Base-by-base conservation (phyloP, 371 early-diverging fungal species). In the Dinochytrium kinnereticum region DNA sequence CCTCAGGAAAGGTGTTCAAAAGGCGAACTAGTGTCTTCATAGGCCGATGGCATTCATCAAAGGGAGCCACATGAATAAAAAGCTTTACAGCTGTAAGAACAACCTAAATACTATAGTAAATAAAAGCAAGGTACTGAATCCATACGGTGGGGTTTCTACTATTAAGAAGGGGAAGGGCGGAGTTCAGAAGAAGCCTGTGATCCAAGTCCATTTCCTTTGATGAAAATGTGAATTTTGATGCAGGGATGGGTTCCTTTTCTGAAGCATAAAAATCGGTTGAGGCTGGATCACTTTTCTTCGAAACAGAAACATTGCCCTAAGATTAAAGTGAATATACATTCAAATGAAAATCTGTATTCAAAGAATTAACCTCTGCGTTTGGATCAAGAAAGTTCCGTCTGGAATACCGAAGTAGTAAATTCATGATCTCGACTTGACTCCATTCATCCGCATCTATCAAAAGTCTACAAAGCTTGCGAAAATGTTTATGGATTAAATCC, bases 381-480 rank as follows among this genome's bases (percentile, higher is more conserved):
- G 82, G 85, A 38, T 80, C 71, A 26, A 75, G 44, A 64, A 84
- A 84, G 30, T 72, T 70, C 30, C n/a, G n/a, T 34, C 82, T 51
- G 0, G 74, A 78, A 84, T 98, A 98, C 15, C 92, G 86, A 40
- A 91, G 66, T 69, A 98, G 76, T 19, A 95, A 76, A 34, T 90
- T 88, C 50, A 96, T 71, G n/a, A 95, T 91, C 13, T 93, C 91
- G 68, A 95, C 88, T 81, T 97, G 97, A 21, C 94, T 95, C 97
- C 97, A 96, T 77, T 96, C 95, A 80, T 98, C 97, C 64, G 94
- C 89, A 51, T 95, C 96, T 3, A 89, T 82, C 34, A 98, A 79
- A 85, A 95, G 82, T 33, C 84, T 81, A 76, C 97, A 97, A 57
- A 96, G 84, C 57, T 95, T 93, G 36, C 95, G 88, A 81, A 87